These are phyloP conservation scores for Chimonanthus praecox DNA, from an alignment of 164 flowering plant species.

Conservation along the genomic window DNA sequence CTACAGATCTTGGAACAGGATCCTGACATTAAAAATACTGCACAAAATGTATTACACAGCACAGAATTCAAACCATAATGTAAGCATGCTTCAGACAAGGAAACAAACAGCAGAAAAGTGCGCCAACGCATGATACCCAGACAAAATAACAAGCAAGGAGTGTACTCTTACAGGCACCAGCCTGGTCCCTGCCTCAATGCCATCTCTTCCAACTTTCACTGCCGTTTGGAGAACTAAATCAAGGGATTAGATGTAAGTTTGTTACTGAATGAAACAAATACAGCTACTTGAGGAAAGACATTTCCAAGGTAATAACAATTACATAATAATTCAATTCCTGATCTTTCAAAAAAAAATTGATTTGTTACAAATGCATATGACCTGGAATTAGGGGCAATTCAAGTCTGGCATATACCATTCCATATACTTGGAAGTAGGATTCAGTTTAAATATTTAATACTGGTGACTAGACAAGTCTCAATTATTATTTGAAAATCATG, in stretches of 20 bases:
- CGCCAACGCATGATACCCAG: neutral
- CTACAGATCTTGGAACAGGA: conserved; percentile 78
- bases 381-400: too few species aligned
- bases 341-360: neutral
- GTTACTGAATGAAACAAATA: neutral
- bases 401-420: too few species aligned
- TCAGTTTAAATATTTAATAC: too few species aligned
- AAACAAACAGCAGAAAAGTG: neutral
- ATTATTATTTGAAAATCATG: too few species aligned
- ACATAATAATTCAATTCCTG: neutral
- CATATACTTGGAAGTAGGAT: too few species aligned
- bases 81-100: neutral
- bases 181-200: conserved; percentile 80
- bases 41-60: neutral
- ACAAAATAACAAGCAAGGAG: neutral
- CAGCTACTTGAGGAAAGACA: neutral
- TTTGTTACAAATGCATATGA: neutral
- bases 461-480: too few species aligned
- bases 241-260: neutral
- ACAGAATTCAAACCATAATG: neutral
- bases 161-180: conserved; percentile 72
- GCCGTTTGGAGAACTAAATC: conserved; percentile 60
- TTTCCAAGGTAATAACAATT: neutral
- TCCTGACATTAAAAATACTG: conserved; percentile 34
- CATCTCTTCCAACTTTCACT: conserved; percentile 80